phyloP scores from a whole-genome alignment of 352 stramenopile species.

The Globisporangium splendens region DNA sequence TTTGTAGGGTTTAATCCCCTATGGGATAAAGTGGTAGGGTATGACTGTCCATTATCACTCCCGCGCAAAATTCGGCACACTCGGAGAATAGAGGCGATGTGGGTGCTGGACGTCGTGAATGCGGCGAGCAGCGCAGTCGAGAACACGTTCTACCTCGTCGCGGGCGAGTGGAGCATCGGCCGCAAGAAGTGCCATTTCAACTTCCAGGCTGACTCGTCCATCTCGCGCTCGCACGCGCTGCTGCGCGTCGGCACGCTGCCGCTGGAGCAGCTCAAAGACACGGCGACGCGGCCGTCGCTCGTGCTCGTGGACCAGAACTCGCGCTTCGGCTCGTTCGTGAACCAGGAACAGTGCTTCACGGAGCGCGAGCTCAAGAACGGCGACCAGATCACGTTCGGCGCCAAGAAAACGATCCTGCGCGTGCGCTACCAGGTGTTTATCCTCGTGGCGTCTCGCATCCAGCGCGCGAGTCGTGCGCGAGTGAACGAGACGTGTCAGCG shows the following conservation, averaged over 20 bases:
- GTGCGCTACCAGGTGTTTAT: conserved; percentile 83
- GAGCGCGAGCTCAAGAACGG: conserved; percentile 52
- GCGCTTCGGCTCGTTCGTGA: conserved; percentile 87
- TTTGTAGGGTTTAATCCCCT: too few species aligned
- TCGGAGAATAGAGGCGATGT: conserved; percentile 32
- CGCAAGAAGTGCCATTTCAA: conserved; percentile 85
- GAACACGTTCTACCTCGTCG: conserved; percentile 76
- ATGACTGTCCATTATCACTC: too few species aligned
- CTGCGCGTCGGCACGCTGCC: conserved; percentile 69
- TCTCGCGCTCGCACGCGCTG: conserved; percentile 76
- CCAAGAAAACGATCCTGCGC: conserved; percentile 74
- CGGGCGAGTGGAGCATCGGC: conserved; percentile 81
- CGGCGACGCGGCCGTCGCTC: conserved; percentile 53
- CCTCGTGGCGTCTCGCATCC: conserved; percentile 73
- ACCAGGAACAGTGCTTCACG: conserved; percentile 59
- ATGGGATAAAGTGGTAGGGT: too few species aligned
- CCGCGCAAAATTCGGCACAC: too few species aligned
- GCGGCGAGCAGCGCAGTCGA: conserved; percentile 29
- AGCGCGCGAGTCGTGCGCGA: conserved; percentile 44
- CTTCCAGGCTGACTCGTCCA: conserved; percentile 77
- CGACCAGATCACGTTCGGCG: conserved; percentile 79
- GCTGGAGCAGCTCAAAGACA: conserved; percentile 51
- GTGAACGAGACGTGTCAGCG: conserved; percentile 76
- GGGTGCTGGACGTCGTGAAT: conserved; percentile 72
- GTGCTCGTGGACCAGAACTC: conserved; percentile 78